Evolutionary conservation across 1,284 basidiomycete species (phyloP).

Genomic region (Meripilus lineatus): DNA sequence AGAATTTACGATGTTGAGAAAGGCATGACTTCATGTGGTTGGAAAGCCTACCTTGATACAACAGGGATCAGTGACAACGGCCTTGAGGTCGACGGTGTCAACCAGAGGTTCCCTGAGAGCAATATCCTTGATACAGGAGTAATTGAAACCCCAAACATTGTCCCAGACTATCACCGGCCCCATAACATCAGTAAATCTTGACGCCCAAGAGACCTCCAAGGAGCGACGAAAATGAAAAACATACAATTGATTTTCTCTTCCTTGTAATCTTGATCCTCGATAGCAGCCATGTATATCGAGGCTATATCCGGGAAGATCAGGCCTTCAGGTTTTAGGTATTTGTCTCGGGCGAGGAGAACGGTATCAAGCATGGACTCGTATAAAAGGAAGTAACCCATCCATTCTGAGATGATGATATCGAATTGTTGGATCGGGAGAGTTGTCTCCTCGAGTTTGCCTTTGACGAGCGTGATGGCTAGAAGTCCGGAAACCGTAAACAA

Average conservation of each 20-base stretch:
- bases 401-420: slow-evolving; percentile 99
- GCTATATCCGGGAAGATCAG: slow-evolving; percentile 97
- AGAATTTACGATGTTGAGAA: not conserved
- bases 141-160: slow-evolving; percentile 99
- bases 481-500: not conserved
- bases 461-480: slow-evolving; percentile 88
- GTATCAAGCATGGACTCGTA: slow-evolving; percentile 99
- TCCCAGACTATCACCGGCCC: slow-evolving; percentile 98
- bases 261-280: slow-evolving; percentile 99
- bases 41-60: slow-evolving; percentile 63
- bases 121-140: slow-evolving; percentile 99
- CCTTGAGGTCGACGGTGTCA: slow-evolving; percentile 93
- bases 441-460: slow-evolving; percentile 96
- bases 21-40: not conserved
- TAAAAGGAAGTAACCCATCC: slow-evolving; percentile 95
- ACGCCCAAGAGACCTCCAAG: not conserved
- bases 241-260: slow-evolving; percentile 99
- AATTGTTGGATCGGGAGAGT: slow-evolving; percentile 83
- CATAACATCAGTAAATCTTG: not conserved
- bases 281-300: slow-evolving; percentile 91
- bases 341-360: slow-evolving; percentile 94
- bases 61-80: slow-evolving; percentile 89
- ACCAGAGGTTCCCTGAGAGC: slow-evolving; percentile 95
- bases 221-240: no score
- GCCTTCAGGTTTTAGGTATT: slow-evolving; percentile 89